A percentile compares a stretch with the other conserved stretches of the same genome.
These are phyloP conservation scores for Aspergillus felis DNA, from an alignment of 2,329 filamentous ascomycete genomes.

Conservation along the genomic window DNA sequence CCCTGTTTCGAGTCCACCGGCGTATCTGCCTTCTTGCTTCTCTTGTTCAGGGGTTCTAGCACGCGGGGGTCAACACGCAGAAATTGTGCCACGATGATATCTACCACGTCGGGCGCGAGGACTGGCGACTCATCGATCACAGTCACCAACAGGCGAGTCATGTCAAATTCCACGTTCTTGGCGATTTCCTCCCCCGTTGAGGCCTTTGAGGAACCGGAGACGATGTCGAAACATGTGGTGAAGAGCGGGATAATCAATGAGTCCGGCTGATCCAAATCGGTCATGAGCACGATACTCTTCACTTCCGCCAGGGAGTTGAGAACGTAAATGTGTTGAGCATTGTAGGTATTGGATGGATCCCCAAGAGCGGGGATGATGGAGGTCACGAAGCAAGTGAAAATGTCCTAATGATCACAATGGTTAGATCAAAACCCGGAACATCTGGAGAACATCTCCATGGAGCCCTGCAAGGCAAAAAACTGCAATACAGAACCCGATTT, in stretches of 20 bases:
- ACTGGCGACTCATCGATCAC: conserved; percentile 80
- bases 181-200: conserved; percentile 76
- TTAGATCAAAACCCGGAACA: conserved; percentile 1
- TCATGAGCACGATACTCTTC: conserved; percentile 89
- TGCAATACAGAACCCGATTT: background rate
- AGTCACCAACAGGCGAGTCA: conserved; percentile 78
- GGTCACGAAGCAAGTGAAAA: conserved; percentile 84
- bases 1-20: conserved; percentile 72
- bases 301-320: conserved; percentile 84
- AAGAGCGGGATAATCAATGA: conserved; percentile 77
- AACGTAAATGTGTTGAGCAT: conserved; percentile 88
- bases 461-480: background rate
- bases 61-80: conserved; percentile 73
- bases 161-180: conserved; percentile 90
- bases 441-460: background rate
- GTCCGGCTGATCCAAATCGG: conserved; percentile 80
- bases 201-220: conserved; percentile 72
- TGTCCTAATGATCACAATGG: conserved; percentile 58
- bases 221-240: conserved; percentile 84
- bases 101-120: conserved; percentile 76
- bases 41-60: conserved; percentile 50
- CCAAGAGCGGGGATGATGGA: conserved; percentile 80
- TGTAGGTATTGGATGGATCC: conserved; percentile 84
- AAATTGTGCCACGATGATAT: conserved; percentile 94
- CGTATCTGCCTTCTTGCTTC: conserved; percentile 50